Base-by-base conservation (phyloP, 371 early-diverging fungal genomes). In the Phascolomyces articulosus region DNA sequence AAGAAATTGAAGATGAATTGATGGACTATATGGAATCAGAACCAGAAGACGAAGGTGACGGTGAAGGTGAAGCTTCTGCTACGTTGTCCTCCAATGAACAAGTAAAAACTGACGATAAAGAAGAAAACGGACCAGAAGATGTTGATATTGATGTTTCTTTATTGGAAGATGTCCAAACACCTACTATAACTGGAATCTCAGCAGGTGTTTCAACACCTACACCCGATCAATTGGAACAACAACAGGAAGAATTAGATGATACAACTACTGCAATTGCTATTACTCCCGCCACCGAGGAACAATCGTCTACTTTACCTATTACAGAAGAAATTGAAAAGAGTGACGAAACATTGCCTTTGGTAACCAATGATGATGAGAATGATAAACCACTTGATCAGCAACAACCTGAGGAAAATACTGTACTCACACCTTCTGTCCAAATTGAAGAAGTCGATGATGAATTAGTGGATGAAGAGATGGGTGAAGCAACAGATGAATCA, bases 1-100 rank as follows among this genome's bases (percentile, higher is more conserved):
- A 48, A n/a, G 47, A 60, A 23, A 15, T 34, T 51, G 62, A 62
- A 16, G 54, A 38, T 53, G 62, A 62, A 9, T 24, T 62, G 3
- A 49, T 29, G 15, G 62, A 53, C 24, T 47, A 27, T 15, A 27
- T 59, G 40, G 60, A 59, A 28, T 59, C 60, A 0, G 60, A 59
- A 59, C 20, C 20, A n/a, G 60, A 59, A 4, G 55, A 40, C 3
- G 53, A 55, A n/a, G 55, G 38, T 55, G 26, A 55, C 11, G 55
- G 38, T 55, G 26, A 54, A 28, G 60, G 40, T 38, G 57, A 57
- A 24, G 7, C 57, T 2, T 8, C 24, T 24, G 38, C 40, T 38
- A 16, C 40, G 29, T 16, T 4, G 1, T 18, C 31, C 16, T 15
- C 31, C 16, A 7, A 3, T 20, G 31, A 24, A 27, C 28, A 38